Conservation (phyloP, 257 asterid genomes). For the Jacaranda mimosifolia region DNA sequence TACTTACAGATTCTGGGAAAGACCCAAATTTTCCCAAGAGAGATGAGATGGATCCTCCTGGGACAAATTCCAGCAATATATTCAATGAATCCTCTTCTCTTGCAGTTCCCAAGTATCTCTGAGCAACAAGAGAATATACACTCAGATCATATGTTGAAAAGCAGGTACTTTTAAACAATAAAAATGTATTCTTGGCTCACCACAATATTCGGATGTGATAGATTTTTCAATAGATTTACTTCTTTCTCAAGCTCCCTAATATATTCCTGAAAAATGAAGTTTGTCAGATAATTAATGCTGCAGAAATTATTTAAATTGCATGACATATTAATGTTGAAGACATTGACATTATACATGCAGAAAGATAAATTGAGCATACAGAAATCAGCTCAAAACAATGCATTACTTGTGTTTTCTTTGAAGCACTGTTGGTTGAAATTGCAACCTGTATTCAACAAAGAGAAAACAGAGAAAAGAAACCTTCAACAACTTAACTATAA, state of each 20-base stretch:
- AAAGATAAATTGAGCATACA: neutral
- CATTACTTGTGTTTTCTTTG: constrained; percentile 78
- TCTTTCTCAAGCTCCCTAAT: constrained; percentile 92
- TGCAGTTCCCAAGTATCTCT: constrained; percentile 95
- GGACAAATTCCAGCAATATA: constrained; percentile 90
- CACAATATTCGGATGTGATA: constrained; percentile 91
- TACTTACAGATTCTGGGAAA: constrained; percentile 91
- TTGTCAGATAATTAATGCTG: neutral
- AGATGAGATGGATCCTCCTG: constrained; percentile 94
- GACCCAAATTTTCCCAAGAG: constrained; percentile 92
- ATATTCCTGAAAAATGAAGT: constrained; percentile 59
- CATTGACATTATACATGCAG: constrained; percentile 5
- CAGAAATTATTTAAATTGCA: neutral
- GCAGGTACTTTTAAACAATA: constrained; percentile 11
- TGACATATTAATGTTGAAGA: constrained; percentile 1
- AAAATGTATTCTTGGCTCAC: constrained; percentile 48
- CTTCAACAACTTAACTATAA: constrained; percentile 27
- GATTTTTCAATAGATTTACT: constrained; percentile 83
- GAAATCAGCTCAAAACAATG: constrained; percentile 32
- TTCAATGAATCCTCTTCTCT: constrained; percentile 81
- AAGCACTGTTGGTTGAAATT: constrained; percentile 65
- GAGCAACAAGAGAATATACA: constrained; percentile 38
- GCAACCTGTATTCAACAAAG: constrained; percentile 64
- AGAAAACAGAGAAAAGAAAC: neutral
- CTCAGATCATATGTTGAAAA: constrained; percentile 24